phyloP scores from a whole-genome alignment of 768 basidiomycete genomes.

The Boletus tomentosulus region DNA sequence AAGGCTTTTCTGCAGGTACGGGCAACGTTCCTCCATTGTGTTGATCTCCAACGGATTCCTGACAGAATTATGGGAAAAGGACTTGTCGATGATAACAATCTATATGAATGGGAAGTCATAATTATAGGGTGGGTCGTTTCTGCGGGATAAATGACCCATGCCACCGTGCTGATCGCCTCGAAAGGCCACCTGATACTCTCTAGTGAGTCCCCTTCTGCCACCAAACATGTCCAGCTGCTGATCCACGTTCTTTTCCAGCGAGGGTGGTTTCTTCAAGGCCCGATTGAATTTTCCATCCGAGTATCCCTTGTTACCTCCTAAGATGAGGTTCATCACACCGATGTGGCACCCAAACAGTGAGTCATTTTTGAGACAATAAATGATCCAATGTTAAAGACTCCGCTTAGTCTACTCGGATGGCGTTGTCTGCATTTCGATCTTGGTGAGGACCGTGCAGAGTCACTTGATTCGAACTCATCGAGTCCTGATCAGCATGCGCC shows the following conservation, averaged over 20 bases:
- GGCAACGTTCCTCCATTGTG: constrained; percentile 22
- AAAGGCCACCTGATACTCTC: constrained; percentile 85
- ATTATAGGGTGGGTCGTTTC: constrained; percentile 74
- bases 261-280: constrained; percentile 95
- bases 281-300: constrained; percentile 85
- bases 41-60: constrained; percentile 32
- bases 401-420: constrained; percentile 85
- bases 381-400: neutral
- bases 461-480: constrained; percentile 1
- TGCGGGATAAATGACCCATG: constrained; percentile 10
- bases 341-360: constrained; percentile 98
- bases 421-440: constrained; percentile 92
- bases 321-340: constrained; percentile 92
- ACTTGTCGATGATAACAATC: constrained; percentile 89
- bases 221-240: neutral
- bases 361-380: constrained; percentile 22
- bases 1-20: constrained; percentile 93
- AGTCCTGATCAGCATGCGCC: constrained; percentile 70
- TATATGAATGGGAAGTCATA: constrained; percentile 96
- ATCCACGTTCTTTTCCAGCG: constrained; percentile 44
- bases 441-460: constrained; percentile 44
- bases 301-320: constrained; percentile 87
- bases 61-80: constrained; percentile 47
- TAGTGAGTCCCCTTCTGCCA: constrained; percentile 54
- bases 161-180: constrained; percentile 14